Evolutionary conservation across 345 rosid species (phyloP).

Genomic region (Lenwebbia sp.): DNA sequence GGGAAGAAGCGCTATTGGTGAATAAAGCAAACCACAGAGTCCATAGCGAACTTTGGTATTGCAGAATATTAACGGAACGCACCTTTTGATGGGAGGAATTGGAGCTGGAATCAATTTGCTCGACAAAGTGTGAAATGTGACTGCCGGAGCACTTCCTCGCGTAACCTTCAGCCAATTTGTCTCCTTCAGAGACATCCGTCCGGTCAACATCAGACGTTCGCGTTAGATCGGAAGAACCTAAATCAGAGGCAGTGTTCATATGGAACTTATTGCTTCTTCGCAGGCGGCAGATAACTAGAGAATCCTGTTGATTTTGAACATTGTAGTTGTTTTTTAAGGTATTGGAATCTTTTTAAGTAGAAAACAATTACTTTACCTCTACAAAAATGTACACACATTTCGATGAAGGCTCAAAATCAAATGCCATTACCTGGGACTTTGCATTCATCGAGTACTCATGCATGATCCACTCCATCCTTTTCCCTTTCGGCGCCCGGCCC

Average conservation of each 20-base stretch:
- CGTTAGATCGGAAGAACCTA: neutral
- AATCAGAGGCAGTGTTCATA: neutral
- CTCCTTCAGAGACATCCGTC: neutral
- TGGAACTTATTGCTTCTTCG: slow-evolving; percentile 19
- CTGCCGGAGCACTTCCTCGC: slow-evolving; percentile 22
- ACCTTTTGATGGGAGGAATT: neutral
- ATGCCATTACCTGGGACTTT: slow-evolving; percentile 31
- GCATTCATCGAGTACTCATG: slow-evolving; percentile 61
- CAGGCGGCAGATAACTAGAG: slow-evolving; percentile 74
- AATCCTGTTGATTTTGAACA: slow-evolving; percentile 24
- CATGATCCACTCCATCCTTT: slow-evolving; percentile 89
- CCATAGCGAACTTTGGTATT: neutral
- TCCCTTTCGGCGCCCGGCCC: slow-evolving; percentile 76
- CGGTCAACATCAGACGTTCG: slow-evolving; percentile 15
- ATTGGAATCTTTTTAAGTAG: neutral
- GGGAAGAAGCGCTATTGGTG: neutral
- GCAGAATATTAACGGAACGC: neutral
- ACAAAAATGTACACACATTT: neutral
- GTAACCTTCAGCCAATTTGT: slow-evolving; percentile 5
- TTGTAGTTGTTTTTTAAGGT: neutral
- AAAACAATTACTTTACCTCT: neutral
- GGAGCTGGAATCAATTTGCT: neutral
- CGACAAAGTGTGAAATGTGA: slow-evolving; percentile 9
- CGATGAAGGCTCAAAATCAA: neutral
- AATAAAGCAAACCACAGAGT: neutral